phyloP scores from a whole-genome alignment of 1,139 yeast genomes.

The Casaregolazyma suthepensis region DNA sequence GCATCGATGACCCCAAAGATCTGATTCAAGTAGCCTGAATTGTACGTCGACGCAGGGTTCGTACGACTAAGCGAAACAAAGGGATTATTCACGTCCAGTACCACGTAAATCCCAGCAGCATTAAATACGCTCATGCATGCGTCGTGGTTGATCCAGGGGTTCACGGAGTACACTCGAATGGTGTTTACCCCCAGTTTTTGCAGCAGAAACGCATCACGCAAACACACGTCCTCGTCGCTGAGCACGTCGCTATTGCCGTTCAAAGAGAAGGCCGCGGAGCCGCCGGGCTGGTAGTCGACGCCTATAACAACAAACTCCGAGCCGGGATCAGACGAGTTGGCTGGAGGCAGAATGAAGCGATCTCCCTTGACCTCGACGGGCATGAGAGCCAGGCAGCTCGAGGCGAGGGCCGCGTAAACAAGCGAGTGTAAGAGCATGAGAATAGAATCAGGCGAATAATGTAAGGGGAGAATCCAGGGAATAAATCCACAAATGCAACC shows the following conservation, averaged over 20 bases:
- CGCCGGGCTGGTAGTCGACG: slow-evolving; percentile 70
- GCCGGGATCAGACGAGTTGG: slow-evolving; percentile 35
- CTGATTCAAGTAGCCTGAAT: slow-evolving; percentile 57
- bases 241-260: slow-evolving; percentile 56
- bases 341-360: slow-evolving; percentile 67
- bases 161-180: slow-evolving; percentile 57
- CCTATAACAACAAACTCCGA: slow-evolving; percentile 48
- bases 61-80: slow-evolving; percentile 64
- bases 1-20: slow-evolving; percentile 80
- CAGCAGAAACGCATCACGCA: slow-evolving; percentile 73
- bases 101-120: slow-evolving; percentile 81
- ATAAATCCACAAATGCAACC: not conserved
- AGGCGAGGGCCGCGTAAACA: not conserved
- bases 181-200: slow-evolving; percentile 70
- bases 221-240: slow-evolving; percentile 64
- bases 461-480: no score
- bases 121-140: slow-evolving; percentile 81
- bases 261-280: slow-evolving; percentile 52
- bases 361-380: slow-evolving; percentile 50
- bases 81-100: slow-evolving; percentile 86
- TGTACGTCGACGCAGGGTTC: slow-evolving; percentile 66
- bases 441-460: no score
- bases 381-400: slow-evolving; percentile 34
- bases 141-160: slow-evolving; percentile 75
- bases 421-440: not conserved